Conservation (phyloP, 2,329 filamentous ascomycete genomes). For the Reticulascus tulasneorum region DNA sequence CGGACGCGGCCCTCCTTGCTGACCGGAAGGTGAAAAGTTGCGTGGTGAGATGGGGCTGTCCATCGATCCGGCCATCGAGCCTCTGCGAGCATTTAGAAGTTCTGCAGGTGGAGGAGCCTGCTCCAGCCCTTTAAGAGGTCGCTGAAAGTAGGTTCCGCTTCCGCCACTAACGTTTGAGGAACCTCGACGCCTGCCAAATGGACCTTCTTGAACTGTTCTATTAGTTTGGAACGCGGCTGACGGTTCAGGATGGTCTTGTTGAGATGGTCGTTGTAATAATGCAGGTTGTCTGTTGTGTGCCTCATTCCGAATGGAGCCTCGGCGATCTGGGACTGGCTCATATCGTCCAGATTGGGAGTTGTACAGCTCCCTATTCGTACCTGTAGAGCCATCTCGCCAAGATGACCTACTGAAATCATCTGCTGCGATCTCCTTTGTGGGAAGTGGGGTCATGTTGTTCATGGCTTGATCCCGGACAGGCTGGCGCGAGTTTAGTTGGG, state of each 20-base stretch:
- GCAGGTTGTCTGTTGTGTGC: constrained; percentile 66
- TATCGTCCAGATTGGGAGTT: constrained; percentile 95
- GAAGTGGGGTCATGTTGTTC: constrained; percentile 49
- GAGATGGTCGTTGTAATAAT: constrained; percentile 69
- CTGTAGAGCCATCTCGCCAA: constrained; percentile 67
- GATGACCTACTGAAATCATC: constrained; percentile 86
- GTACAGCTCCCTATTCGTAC: constrained; percentile 72
- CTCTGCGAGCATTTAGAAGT: constrained; percentile 38
- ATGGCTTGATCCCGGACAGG: constrained; percentile 27
- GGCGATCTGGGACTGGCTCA: constrained; percentile 79
- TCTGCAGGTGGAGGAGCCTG: constrained; percentile 38
- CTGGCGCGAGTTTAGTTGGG: constrained; percentile 21
- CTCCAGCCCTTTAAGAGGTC: constrained; percentile 43
- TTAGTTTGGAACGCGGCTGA: constrained; percentile 83
- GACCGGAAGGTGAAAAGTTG: constrained; percentile 34
- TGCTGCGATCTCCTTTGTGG: constrained; percentile 79
- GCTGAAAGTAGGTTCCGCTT: constrained; percentile 66
- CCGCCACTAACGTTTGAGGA: constrained; percentile 91
- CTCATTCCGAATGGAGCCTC: constrained; percentile 66
- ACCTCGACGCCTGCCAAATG: constrained; percentile 72
- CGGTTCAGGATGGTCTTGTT: constrained; percentile 69
- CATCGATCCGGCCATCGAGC: constrained; percentile 45
- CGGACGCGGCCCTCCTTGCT: constrained; percentile 24
- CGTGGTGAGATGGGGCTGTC: constrained; percentile 49
- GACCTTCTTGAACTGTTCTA: constrained; percentile 61